Evolutionary conservation across 1,284 basidiomycete genomes (phyloP).

Genomic region (Moesziomyces sp.): DNA sequence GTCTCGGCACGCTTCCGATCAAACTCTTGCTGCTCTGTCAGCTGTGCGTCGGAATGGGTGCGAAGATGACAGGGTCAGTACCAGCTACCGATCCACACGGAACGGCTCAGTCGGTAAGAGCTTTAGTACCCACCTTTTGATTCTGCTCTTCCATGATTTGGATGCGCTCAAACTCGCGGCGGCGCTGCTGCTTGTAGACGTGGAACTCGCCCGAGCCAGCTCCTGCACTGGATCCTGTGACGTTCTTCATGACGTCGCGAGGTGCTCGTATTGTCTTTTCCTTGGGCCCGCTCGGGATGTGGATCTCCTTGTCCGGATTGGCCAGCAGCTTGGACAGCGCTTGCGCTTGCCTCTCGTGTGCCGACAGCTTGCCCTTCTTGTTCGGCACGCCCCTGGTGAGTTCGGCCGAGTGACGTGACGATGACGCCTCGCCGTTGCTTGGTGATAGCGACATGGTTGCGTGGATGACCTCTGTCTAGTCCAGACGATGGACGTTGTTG

Average conservation of each 20-base stretch:
- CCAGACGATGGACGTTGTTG: background rate
- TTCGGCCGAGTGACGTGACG: conserved; percentile 11
- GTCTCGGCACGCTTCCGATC: conserved; percentile 31
- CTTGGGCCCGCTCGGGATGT: conserved; percentile 45
- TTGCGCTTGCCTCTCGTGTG: conserved; percentile 59
- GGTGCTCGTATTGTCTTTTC: conserved; percentile 55
- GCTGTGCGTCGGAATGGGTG: conserved; percentile 13
- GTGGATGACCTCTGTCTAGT: background rate
- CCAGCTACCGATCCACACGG: too few species aligned
- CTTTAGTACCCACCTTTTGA: conserved; percentile 74
- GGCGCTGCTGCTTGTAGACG: conserved; percentile 93
- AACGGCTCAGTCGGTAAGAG: background rate
- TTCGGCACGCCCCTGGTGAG: conserved; percentile 1
- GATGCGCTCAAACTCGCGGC: conserved; percentile 93
- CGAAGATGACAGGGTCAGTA: background rate
- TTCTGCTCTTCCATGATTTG: conserved; percentile 87
- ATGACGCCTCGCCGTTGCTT: conserved; percentile 14
- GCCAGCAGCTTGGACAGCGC: conserved; percentile 57
- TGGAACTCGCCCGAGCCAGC: conserved; percentile 72
- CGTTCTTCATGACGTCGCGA: conserved; percentile 81
- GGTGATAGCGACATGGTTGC: conserved; percentile 19
- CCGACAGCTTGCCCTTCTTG: conserved; percentile 42
- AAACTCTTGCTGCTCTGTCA: conserved; percentile 52
- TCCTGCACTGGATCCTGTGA: conserved; percentile 64
- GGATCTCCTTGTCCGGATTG: conserved; percentile 55